These are phyloP conservation scores for Chrysophaeum taylorii DNA, from an alignment of 352 stramenopile species.

Conservation along the genomic window DNA sequence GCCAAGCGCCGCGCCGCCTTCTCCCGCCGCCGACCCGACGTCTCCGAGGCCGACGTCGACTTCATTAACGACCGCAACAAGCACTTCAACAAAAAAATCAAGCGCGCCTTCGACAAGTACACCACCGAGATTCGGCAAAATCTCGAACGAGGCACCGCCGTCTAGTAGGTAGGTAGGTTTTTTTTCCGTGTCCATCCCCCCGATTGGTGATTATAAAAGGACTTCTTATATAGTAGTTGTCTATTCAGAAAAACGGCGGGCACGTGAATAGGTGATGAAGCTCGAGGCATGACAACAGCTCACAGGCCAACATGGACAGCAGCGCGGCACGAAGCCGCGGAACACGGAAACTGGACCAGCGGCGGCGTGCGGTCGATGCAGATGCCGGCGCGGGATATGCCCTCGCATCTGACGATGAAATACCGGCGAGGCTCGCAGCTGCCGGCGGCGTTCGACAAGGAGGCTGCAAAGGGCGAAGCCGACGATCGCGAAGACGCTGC, in stretches of 20 bases:
- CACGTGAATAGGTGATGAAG: no score
- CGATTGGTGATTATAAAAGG: no score
- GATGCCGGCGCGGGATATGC: conserved; percentile 15
- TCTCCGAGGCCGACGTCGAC: conserved; percentile 78
- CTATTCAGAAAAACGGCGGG: no score
- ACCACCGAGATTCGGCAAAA: conserved; percentile 95
- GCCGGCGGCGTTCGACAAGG: conserved; percentile 39
- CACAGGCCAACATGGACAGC: conserved; percentile 62
- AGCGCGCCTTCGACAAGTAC: conserved; percentile 90
- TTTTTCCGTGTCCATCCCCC: no score
- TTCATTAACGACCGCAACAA: conserved; percentile 97
- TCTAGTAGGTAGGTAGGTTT: no score
- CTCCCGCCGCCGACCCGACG: conserved; percentile 29
- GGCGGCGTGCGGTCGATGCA: conserved; percentile 11
- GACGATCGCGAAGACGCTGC: neutral
- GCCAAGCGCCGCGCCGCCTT: conserved; percentile 23
- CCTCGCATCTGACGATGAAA: conserved; percentile 20
- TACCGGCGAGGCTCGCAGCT: conserved; percentile 13
- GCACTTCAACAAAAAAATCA: conserved; percentile 93
- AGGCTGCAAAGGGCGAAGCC: conserved; percentile 30
- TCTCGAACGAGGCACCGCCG: conserved; percentile 87
- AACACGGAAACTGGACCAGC: conserved; percentile 17
- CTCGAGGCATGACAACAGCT: conserved; percentile 65
- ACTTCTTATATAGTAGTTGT: no score
- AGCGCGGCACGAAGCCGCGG: conserved; percentile 44